Evolutionary conservation across 768 basidiomycete species (phyloP).

Genomic region (Amanita phalloides): DNA sequence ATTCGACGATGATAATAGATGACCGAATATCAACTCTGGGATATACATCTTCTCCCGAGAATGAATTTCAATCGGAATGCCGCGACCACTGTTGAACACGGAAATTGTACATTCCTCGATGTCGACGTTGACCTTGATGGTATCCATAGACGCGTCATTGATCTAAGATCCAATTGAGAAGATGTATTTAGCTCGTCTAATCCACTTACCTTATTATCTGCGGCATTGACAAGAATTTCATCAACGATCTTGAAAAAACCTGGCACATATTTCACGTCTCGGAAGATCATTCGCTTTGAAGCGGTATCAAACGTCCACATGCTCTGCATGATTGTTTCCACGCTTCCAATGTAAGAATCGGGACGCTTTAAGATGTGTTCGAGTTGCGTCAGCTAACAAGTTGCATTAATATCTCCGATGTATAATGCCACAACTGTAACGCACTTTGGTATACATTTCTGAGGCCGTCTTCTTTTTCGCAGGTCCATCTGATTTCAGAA

Average conservation of each 20-base stretch:
- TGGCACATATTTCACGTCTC: slow-evolving; percentile 85
- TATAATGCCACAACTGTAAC: slow-evolving; percentile 10
- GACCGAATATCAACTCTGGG: slow-evolving; percentile 95
- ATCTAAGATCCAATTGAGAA: slow-evolving; percentile 39
- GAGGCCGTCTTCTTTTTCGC: slow-evolving; percentile 82
- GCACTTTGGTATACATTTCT: slow-evolving; percentile 84
- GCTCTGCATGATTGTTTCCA: slow-evolving; percentile 73
- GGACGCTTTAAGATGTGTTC: slow-evolving; percentile 91
- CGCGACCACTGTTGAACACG: slow-evolving; percentile 90
- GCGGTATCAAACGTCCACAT: slow-evolving; percentile 95
- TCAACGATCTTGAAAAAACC: slow-evolving; percentile 99
- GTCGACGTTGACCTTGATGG: slow-evolving; percentile 82
- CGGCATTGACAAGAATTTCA: slow-evolving; percentile 98
- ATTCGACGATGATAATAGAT: slow-evolving; percentile 89
- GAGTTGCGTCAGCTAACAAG: slow-evolving; percentile 73
- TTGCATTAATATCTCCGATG: not conserved
- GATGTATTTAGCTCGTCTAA: not conserved
- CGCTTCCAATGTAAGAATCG: slow-evolving; percentile 94
- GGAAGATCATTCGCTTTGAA: slow-evolving; percentile 71
- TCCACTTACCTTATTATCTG: slow-evolving; percentile 85
- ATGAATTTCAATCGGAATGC: slow-evolving; percentile 97
- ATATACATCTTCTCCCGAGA: slow-evolving; percentile 89
- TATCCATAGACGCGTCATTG: slow-evolving; percentile 87
- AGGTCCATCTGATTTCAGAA: slow-evolving; percentile 13
- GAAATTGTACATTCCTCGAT: slow-evolving; percentile 78